Percentiles rank a stretch among this genome's conserved stretches.
Evolutionary conservation across 2,329 filamentous ascomycete genomes (phyloP).

Genomic region (Xylogone sp.): DNA sequence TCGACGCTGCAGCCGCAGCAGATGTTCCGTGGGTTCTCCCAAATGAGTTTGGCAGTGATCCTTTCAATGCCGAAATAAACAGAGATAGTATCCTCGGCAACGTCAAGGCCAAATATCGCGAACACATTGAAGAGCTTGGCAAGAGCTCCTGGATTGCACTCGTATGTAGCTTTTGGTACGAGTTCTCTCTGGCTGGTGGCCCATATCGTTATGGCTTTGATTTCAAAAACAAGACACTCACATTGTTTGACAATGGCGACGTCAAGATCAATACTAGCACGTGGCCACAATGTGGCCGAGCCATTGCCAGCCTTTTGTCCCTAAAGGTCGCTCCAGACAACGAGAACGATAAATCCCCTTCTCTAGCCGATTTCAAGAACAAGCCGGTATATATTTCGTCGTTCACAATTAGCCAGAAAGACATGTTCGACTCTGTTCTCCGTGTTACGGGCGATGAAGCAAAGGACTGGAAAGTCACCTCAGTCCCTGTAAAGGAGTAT

Average conservation of each 20-base stretch:
- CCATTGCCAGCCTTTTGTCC: slow-evolving; percentile 45
- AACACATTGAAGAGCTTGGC: slow-evolving; percentile 35
- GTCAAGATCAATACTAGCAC: slow-evolving; percentile 42
- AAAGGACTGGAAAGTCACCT: slow-evolving; percentile 11
- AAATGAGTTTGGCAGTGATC: slow-evolving; percentile 39
- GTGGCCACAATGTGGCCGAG: slow-evolving; percentile 48
- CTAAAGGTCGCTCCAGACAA: slow-evolving; percentile 31
- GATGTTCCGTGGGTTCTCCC: slow-evolving; percentile 53
- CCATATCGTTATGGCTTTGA: slow-evolving; percentile 43
- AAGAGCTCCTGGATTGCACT: slow-evolving; percentile 33
- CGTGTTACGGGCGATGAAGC: slow-evolving; percentile 12
- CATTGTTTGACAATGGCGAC: slow-evolving; percentile 50
- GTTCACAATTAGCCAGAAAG: slow-evolving; percentile 44
- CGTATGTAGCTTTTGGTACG: slow-evolving; percentile 49
- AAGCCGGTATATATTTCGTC: slow-evolving; percentile 38
- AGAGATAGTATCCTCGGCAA: slow-evolving; percentile 20
- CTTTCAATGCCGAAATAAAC: slow-evolving; percentile 11
- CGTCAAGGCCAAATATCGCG: slow-evolving; percentile 15
- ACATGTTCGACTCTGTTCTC: slow-evolving; percentile 36
- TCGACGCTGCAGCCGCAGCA: slow-evolving; percentile 51
- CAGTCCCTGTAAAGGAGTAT: slow-evolving; percentile 4
- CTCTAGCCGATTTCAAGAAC: slow-evolving; percentile 35
- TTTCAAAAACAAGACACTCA: slow-evolving; percentile 36
- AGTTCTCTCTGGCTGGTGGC: slow-evolving; percentile 40
- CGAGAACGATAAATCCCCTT: slow-evolving; percentile 27